Evolutionary conservation across 352 stramenopile species (phyloP), one percentile per base, ranked within the genome.

Genomic region (Elongisporangium undulatum): DNA sequence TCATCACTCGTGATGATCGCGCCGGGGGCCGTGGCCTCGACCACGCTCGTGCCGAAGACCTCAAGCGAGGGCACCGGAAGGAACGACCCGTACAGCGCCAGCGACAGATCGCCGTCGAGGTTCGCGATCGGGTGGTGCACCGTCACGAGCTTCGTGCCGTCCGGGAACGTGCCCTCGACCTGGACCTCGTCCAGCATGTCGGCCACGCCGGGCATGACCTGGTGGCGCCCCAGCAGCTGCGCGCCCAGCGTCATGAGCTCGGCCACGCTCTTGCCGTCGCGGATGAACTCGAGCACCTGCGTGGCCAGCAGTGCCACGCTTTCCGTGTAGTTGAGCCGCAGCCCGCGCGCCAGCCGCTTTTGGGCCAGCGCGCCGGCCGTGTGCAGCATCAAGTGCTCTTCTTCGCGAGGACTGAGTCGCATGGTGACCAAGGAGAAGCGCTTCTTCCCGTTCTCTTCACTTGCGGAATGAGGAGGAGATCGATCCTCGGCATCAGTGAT

Each of bases 111-210:
- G 15, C 95, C 95, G 62, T 98, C 79, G 34, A 90, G 51, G 24
- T 67, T 76, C n/a, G 73, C 57, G 71, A 99, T 98, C 17, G 96
- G 96, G 64, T 92, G 75, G 70, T 98, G 93, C 21, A 99, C 75
- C 24, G 96, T 99, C 55, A 99, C 81, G 49, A 99, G 85, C 74
- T 99, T 99, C 10, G 97, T 99, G 15, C 96, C 96, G 77, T 99
- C 96, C 0, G 91, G 93, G 81, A 99, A 99, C 21, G 96, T 99
- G 17, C 90, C 96, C 81, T 99, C 97, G 16, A 99, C 83, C 77
- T 99, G 95, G 23, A 99, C 94, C 66, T 98, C 89, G 53, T 92
- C 70, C 29, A 99, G 68, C 22, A 98, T 77, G 21, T 68, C 64
- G 3, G 90, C 68, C 39, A 99, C 94, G n/a, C 94, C 95, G 1